Percentiles rank a stretch among this genome's conserved stretches.
phyloP scores from a whole-genome alignment of 176 grass and related monocot species.

The Ensete ventricosum region DNA sequence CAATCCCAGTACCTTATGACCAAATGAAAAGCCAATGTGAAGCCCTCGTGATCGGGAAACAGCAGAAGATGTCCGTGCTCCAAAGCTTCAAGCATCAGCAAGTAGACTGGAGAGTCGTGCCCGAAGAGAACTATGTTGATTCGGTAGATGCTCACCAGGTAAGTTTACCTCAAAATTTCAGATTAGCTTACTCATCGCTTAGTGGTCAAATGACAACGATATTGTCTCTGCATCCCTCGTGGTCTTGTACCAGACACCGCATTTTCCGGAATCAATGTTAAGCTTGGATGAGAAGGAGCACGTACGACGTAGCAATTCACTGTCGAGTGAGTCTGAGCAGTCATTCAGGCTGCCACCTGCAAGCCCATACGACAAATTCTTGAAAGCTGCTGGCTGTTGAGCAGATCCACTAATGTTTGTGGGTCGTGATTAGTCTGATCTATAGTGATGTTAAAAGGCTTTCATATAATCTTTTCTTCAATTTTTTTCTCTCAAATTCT shows the following conservation, averaged over 20 bases:
- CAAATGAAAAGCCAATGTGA: slow-evolving; percentile 98
- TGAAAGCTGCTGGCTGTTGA: slow-evolving; percentile 89
- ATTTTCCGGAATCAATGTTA: slow-evolving; percentile 21
- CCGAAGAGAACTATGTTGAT: slow-evolving; percentile 17
- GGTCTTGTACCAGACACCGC: slow-evolving; percentile 32
- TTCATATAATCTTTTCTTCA: background rate
- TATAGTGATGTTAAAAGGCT: too few relatives aligned
- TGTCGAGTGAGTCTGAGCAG: slow-evolving; percentile 51
- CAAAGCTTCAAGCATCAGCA: slow-evolving; percentile 72
- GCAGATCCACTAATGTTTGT: background rate
- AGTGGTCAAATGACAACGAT: background rate
- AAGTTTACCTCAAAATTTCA: slow-evolving; percentile 15
- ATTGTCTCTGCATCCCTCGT: too few relatives aligned
- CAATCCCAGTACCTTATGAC: slow-evolving; percentile 60
- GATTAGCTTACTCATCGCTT: background rate
- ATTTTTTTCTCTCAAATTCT: background rate
- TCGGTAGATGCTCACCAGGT: slow-evolving; percentile 37
- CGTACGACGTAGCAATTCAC: slow-evolving; percentile 42
- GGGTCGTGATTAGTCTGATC: background rate
- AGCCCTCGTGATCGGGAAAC: slow-evolving; percentile 78
- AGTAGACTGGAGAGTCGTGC: slow-evolving; percentile 36
- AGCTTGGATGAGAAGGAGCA: slow-evolving; percentile 34
- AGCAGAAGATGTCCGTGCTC: slow-evolving; percentile 90
- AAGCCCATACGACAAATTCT: slow-evolving; percentile 91
- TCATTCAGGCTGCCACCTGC: slow-evolving; percentile 84